Percentiles rank a stretch among this genome's conserved stretches.
These are phyloP conservation scores for Seiridium cupressi DNA, from an alignment of 2,329 filamentous ascomycete genomes.

Conservation along the genomic window DNA sequence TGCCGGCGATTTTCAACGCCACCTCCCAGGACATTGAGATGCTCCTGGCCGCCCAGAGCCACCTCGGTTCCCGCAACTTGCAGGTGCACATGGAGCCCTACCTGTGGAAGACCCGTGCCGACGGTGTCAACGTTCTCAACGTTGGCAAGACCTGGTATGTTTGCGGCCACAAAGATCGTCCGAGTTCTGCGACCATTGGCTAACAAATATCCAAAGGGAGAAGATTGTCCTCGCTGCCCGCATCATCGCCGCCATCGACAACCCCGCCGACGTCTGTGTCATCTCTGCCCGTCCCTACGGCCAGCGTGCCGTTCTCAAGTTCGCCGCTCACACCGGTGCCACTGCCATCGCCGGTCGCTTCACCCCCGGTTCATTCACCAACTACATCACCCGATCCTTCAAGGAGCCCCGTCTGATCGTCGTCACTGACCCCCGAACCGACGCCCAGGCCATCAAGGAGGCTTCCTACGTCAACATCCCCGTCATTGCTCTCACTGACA, in stretches of 20 bases:
- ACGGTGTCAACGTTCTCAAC: conserved; percentile 99
- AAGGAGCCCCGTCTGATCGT: conserved; percentile 99
- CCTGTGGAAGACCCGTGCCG: conserved; percentile 98
- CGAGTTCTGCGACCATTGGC: neutral
- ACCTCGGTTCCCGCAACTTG: conserved; percentile 98
- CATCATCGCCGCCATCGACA: conserved; percentile 98
- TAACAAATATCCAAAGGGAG: conserved; percentile 64
- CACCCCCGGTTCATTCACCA: conserved; percentile 99
- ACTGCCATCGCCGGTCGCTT: conserved; percentile 98
- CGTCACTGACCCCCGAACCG: conserved; percentile 98
- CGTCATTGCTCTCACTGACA: conserved; percentile 98
- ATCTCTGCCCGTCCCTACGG: conserved; percentile 99
- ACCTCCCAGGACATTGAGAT: conserved; percentile 99
- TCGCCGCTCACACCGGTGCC: conserved; percentile 96
- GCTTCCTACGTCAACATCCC: conserved; percentile 99
- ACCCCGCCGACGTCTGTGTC: conserved; percentile 98
- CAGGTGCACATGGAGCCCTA: conserved; percentile 99
- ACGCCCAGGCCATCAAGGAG: conserved; percentile 99
- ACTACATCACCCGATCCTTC: conserved; percentile 99
- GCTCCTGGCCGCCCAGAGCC: conserved; percentile 94
- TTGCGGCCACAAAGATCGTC: neutral
- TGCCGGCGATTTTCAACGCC: conserved; percentile 93
- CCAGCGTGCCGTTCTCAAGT: conserved; percentile 99
- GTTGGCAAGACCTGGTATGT: conserved; percentile 99
- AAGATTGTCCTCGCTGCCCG: conserved; percentile 99